Conservation (phyloP, 73 alveolate species). For the Paramecium sonneborni region DNA sequence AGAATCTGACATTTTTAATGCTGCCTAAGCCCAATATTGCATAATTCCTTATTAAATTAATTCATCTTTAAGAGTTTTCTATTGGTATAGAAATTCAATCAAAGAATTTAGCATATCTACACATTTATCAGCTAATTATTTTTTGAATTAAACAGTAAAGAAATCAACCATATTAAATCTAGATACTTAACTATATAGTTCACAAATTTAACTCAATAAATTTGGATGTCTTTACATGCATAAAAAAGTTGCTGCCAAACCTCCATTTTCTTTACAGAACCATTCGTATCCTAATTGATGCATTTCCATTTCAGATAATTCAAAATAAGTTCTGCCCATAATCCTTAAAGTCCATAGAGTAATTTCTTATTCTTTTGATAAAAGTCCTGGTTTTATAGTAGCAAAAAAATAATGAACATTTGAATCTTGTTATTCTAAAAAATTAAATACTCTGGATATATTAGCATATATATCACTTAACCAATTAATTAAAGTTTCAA, state of each 20-base stretch:
- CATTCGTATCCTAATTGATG: conserved; percentile 81
- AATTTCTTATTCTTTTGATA: conserved; percentile 74
- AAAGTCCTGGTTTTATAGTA: conserved; percentile 80
- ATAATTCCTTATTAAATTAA: conserved; percentile 40
- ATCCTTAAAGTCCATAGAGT: conserved; percentile 73
- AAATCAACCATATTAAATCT: conserved; percentile 64
- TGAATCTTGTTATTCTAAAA: conserved; percentile 47
- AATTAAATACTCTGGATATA: conserved; percentile 49
- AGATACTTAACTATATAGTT: conserved; percentile 43
- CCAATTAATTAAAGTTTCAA: conserved; percentile 80
- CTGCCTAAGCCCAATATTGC: conserved; percentile 56
- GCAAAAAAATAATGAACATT: conserved; percentile 55
- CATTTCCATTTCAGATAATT: conserved; percentile 71
- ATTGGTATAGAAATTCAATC: background rate
- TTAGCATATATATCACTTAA: conserved; percentile 77
- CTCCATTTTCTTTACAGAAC: conserved; percentile 83
- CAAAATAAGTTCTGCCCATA: conserved; percentile 74
- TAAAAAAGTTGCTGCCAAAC: conserved; percentile 79
- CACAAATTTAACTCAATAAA: conserved; percentile 25
- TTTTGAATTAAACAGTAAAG: conserved; percentile 64
- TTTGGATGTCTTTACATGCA: conserved; percentile 78
- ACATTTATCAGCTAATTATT: conserved; percentile 50
- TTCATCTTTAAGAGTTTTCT: conserved; percentile 53
- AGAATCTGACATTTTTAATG: conserved; percentile 49
- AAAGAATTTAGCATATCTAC: conserved; percentile 34